These are phyloP conservation scores for Entrophospora sp. DNA, from an alignment of 192 early-diverging fungal genomes.

Conservation along the genomic window DNA sequence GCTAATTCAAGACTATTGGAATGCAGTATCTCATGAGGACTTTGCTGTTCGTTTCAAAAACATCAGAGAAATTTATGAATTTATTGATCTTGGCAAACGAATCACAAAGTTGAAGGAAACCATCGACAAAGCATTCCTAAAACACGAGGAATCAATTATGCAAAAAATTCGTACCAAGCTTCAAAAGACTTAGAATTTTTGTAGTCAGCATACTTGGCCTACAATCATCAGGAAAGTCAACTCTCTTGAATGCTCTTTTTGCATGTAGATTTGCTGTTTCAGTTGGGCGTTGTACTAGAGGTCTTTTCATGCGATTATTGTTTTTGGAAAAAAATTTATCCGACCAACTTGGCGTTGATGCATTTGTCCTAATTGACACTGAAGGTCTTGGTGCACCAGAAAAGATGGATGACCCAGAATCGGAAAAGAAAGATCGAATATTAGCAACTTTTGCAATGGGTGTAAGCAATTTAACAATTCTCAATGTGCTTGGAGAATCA, in stretches of 20 bases:
- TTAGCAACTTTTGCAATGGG: slow-evolving; percentile 3
- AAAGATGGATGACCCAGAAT: background rate
- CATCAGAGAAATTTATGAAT: slow-evolving; percentile 1
- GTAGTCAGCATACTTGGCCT: slow-evolving; percentile 18
- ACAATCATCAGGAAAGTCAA: slow-evolving; percentile 21
- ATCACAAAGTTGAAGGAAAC: slow-evolving; percentile 7
- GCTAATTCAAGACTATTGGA: slow-evolving; percentile 1
- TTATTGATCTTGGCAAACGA: background rate
- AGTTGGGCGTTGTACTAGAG: slow-evolving; percentile 11
- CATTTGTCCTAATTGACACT: slow-evolving; percentile 10
- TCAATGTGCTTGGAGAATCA: slow-evolving; percentile 1
- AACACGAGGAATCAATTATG: no score
- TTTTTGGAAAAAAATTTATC: slow-evolving; percentile 16
- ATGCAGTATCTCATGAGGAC: background rate
- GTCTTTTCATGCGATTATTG: slow-evolving; percentile 15
- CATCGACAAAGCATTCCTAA: background rate
- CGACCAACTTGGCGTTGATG: slow-evolving; percentile 14
- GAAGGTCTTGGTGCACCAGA: slow-evolving; percentile 8
- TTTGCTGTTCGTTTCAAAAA: slow-evolving; percentile 10
- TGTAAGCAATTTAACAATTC: background rate
- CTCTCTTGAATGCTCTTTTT: slow-evolving; percentile 19
- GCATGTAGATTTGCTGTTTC: slow-evolving; percentile 19
- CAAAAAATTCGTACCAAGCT: no score
- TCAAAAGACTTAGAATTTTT: slow-evolving; percentile 10
- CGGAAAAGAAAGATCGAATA: background rate